A percentile compares a stretch with the other conserved stretches of the same genome.
Conservation (phyloP, 345 rosid genomes). For the Erysimum cheiranthoides region DNA sequence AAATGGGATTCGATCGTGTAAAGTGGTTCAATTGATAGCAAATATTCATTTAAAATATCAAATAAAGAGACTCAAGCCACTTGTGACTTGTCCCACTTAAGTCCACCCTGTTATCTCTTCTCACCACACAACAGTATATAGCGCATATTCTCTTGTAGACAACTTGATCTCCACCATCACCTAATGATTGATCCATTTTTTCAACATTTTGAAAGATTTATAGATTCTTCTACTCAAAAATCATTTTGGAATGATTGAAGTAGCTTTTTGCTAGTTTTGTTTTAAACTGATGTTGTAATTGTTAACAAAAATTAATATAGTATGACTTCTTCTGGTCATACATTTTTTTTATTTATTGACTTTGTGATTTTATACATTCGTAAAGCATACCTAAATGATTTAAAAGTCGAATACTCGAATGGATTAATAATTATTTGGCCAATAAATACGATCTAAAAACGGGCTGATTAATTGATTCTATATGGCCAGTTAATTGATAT, state of each 20-base stretch:
- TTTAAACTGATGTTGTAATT: background rate
- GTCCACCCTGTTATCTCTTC: background rate
- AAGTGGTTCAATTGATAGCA: background rate
- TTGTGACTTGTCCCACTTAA: constrained; percentile 18
- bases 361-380: too few species aligned
- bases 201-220: background rate
- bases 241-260: background rate
- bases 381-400: too few species aligned
- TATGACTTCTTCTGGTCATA: too few species aligned
- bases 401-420: too few species aligned
- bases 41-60: constrained; percentile 3
- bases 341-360: background rate
- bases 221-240: background rate
- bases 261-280: background rate
- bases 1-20: background rate
- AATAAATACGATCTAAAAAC: too few species aligned
- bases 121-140: constrained; percentile 16
- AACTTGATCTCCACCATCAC: constrained; percentile 30
- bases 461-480: too few species aligned
- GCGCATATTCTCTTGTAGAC: too few species aligned
- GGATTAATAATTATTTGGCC: too few species aligned
- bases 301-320: too few species aligned
- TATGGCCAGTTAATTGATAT: too few species aligned
- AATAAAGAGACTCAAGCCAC: constrained; percentile 24
- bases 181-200: background rate